phyloP scores from a whole-genome alignment of 345 rosid genomes.

The Physaria fendleri region DNA sequence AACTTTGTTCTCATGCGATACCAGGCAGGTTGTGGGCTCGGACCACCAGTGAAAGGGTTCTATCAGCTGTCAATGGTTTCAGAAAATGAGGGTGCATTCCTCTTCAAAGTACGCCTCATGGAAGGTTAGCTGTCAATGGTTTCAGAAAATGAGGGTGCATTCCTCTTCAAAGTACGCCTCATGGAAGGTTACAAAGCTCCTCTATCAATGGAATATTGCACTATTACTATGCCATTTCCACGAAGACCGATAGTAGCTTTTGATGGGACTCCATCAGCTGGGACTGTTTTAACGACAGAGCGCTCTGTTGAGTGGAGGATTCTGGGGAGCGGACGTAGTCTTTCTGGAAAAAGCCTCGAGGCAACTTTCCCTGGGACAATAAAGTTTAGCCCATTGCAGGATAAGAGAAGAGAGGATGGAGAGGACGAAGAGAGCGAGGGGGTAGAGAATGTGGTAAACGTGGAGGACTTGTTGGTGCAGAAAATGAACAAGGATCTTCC shows the following conservation, averaged over 20 bases:
- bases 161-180: slow-evolving; percentile 69
- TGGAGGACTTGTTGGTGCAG: slow-evolving; percentile 74
- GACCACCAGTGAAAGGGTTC: slow-evolving; percentile 88
- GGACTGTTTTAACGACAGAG: slow-evolving; percentile 70
- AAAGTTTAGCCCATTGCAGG: slow-evolving; percentile 77
- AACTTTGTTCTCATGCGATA: slow-evolving; percentile 80
- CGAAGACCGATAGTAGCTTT: slow-evolving; percentile 67
- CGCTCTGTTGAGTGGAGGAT: slow-evolving; percentile 91
- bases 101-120: slow-evolving; percentile 76
- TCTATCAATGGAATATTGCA: slow-evolving; percentile 80
- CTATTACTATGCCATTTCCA: slow-evolving; percentile 86
- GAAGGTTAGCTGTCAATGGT: slow-evolving; percentile 99
- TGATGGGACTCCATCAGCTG: slow-evolving; percentile 86
- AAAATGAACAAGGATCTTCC: slow-evolving; percentile 85
- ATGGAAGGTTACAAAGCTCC: slow-evolving; percentile 91
- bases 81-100: slow-evolving; percentile 94
- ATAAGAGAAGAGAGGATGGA: slow-evolving; percentile 35
- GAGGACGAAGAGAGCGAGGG: slow-evolving; percentile 76
- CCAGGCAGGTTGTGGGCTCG: slow-evolving; percentile 63
- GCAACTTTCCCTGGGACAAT: slow-evolving; percentile 92
- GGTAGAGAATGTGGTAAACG: slow-evolving; percentile 57
- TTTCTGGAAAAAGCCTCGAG: slow-evolving; percentile 70
- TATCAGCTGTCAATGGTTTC: slow-evolving; percentile 97
- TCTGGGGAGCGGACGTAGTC: slow-evolving; percentile 63
- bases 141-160: slow-evolving; percentile 94